Conservation (phyloP, 306 rosid species). For the Inga leiocalycina region DNA sequence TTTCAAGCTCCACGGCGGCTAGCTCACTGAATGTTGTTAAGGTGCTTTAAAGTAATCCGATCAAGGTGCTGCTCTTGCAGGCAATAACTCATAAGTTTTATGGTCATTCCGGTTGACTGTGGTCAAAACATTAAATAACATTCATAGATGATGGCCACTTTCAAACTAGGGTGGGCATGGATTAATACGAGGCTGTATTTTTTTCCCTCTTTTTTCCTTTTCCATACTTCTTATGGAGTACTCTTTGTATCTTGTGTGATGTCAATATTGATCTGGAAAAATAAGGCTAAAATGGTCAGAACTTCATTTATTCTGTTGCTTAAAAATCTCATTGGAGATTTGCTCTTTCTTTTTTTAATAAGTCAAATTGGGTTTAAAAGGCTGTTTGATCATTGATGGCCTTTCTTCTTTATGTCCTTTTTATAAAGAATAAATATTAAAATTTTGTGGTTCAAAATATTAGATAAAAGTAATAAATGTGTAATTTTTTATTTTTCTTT, state of each 20-base stretch:
- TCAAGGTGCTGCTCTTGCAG: background rate
- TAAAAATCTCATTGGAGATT: background rate
- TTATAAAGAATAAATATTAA: too few relatives aligned
- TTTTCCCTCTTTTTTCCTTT: too few relatives aligned
- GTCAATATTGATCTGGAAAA: background rate
- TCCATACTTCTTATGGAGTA: background rate
- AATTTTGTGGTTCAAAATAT: too few relatives aligned
- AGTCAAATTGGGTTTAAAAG: too few relatives aligned
- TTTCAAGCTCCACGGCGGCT: background rate
- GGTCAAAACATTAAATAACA: background rate
- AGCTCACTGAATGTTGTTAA: background rate
- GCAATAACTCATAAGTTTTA: background rate
- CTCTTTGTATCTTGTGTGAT: background rate
- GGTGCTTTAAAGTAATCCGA: background rate
- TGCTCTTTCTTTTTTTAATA: too few relatives aligned
- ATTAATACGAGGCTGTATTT: background rate
- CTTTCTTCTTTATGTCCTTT: too few relatives aligned
- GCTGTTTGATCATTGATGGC: too few relatives aligned
- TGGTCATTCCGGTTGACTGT: background rate
- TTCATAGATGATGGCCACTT: background rate
- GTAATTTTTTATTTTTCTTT: too few relatives aligned
- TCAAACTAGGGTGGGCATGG: background rate
- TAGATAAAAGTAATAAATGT: too few relatives aligned
- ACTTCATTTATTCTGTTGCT: background rate
- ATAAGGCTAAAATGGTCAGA: background rate